Evolutionary conservation across 2,329 filamentous ascomycete species (phyloP).

Genomic region (Bimuria novae-zelandiae): DNA sequence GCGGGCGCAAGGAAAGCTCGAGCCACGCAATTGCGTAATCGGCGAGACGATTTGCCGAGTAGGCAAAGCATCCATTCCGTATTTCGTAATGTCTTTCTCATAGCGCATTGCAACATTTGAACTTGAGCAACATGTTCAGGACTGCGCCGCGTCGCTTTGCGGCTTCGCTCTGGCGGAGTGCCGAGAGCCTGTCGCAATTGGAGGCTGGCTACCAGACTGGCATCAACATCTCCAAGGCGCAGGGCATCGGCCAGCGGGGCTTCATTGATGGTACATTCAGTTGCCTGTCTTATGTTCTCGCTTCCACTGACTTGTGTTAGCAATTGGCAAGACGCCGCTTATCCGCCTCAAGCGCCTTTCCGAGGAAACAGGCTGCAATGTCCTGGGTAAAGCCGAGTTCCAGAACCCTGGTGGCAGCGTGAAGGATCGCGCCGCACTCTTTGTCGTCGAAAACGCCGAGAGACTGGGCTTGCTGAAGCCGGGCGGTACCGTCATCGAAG

Average conservation of each 20-base stretch:
- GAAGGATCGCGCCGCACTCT: slow-evolving; percentile 95
- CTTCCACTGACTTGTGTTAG: slow-evolving; percentile 52
- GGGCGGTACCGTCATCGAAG: slow-evolving; percentile 94
- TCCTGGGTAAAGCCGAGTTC: slow-evolving; percentile 97
- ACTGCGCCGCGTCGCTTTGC: slow-evolving; percentile 70
- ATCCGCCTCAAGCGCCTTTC: slow-evolving; percentile 89
- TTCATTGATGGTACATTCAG: slow-evolving; percentile 72
- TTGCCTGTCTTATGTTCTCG: background rate
- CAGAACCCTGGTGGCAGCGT: slow-evolving; percentile 96
- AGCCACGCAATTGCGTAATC: slow-evolving; percentile 29
- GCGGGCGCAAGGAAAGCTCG: slow-evolving; percentile 6
- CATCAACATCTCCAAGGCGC: slow-evolving; percentile 75
- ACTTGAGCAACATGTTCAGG: slow-evolving; percentile 64
- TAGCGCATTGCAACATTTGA: slow-evolving; percentile 1
- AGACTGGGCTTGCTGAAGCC: slow-evolving; percentile 79
- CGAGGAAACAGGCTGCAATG: slow-evolving; percentile 86
- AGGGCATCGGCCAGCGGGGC: slow-evolving; percentile 74
- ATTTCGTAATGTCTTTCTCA: no score
- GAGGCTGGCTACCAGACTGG: slow-evolving; percentile 63
- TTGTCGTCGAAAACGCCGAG: slow-evolving; percentile 92
- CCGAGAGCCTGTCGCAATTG: slow-evolving; percentile 51
- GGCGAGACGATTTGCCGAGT: slow-evolving; percentile 22
- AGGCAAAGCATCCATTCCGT: slow-evolving; percentile 1
- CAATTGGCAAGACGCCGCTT: slow-evolving; percentile 95
- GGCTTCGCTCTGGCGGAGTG: slow-evolving; percentile 62